Conservation (phyloP, 768 basidiomycete species). For the Agaricus sinodeliciosus region DNA sequence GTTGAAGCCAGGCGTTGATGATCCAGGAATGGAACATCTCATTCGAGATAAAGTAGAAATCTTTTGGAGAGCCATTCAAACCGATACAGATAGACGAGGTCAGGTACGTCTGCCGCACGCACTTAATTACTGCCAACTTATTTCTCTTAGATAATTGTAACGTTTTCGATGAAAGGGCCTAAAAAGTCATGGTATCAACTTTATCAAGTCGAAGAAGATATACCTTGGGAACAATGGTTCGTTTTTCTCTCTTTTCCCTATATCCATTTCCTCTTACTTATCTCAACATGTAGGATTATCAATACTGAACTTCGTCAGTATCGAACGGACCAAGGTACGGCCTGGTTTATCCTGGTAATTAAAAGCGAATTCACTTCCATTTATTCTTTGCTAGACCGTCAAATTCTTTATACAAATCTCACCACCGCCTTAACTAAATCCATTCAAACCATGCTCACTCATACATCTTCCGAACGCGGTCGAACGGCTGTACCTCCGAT, state of each 20-base stretch:
- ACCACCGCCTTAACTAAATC: slow-evolving; percentile 58
- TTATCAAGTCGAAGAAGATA: slow-evolving; percentile 70
- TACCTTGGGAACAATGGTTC: slow-evolving; percentile 85
- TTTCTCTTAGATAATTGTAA: slow-evolving; percentile 52
- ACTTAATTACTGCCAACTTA: not conserved
- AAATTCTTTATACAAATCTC: slow-evolving; percentile 52
- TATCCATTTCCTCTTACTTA: not conserved
- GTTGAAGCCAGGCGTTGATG: slow-evolving; percentile 67
- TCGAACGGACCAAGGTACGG: slow-evolving; percentile 51
- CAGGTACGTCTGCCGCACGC: slow-evolving; percentile 39
- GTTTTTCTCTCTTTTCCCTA: slow-evolving; percentile 4
- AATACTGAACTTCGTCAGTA: slow-evolving; percentile 77
- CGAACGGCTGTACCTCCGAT: slow-evolving; percentile 73
- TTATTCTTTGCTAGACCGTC: slow-evolving; percentile 25
- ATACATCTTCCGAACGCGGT: slow-evolving; percentile 76
- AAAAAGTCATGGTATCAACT: slow-evolving; percentile 77
- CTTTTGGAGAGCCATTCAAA: slow-evolving; percentile 76
- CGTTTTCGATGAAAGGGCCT: slow-evolving; percentile 69
- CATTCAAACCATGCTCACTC: slow-evolving; percentile 62
- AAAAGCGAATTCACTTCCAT: not conserved
- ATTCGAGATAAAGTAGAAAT: slow-evolving; percentile 70
- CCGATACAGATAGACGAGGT: slow-evolving; percentile 53
- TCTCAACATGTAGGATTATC: slow-evolving; percentile 47
- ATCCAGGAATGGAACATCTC: slow-evolving; percentile 63
- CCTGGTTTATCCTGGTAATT: not conserved